Evolutionary conservation across 345 rosid genomes (phyloP).

Genomic region (Mallotus nudiflorus): DNA sequence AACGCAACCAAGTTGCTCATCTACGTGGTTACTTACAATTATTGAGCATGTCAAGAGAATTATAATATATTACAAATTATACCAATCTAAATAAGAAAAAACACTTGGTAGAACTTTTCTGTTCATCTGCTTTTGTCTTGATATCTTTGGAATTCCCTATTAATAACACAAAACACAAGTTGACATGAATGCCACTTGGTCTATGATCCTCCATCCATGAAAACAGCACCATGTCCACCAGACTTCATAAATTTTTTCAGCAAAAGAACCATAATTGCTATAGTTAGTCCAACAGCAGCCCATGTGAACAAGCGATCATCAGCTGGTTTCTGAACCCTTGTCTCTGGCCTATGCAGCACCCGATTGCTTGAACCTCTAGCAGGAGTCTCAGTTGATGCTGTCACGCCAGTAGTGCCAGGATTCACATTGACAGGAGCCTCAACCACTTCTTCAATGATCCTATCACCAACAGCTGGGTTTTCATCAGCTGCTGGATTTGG

Average conservation of each 20-base stretch:
- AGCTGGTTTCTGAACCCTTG: constrained; percentile 56
- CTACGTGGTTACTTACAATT: constrained; percentile 28
- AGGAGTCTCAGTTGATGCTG: constrained; percentile 38
- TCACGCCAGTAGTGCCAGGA: constrained; percentile 31
- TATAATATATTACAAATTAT: neutral
- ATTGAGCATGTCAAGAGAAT: constrained; percentile 2
- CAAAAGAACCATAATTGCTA: constrained; percentile 82
- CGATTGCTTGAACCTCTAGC: constrained; percentile 24
- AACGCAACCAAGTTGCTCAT: constrained; percentile 1
- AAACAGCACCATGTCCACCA: constrained; percentile 68
- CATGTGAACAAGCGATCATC: constrained; percentile 78
- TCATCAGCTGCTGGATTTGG: constrained; percentile 28
- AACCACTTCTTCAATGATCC: constrained; percentile 45
- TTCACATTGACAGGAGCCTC: constrained; percentile 36
- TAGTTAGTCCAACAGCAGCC: constrained; percentile 87
- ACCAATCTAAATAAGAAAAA: neutral
- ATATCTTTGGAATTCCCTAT: neutral
- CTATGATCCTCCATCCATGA: constrained; percentile 79
- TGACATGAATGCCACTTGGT: neutral
- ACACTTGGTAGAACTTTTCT: neutral
- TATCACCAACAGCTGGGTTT: constrained; percentile 29
- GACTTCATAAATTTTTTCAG: constrained; percentile 86
- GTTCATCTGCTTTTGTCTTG: neutral
- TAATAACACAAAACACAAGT: neutral
- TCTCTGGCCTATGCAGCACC: constrained; percentile 33